Evolutionary conservation across 768 basidiomycete species (phyloP), one percentile per base, ranked within the genome.

Genomic region (Tylopilus rubrobrunneus): DNA sequence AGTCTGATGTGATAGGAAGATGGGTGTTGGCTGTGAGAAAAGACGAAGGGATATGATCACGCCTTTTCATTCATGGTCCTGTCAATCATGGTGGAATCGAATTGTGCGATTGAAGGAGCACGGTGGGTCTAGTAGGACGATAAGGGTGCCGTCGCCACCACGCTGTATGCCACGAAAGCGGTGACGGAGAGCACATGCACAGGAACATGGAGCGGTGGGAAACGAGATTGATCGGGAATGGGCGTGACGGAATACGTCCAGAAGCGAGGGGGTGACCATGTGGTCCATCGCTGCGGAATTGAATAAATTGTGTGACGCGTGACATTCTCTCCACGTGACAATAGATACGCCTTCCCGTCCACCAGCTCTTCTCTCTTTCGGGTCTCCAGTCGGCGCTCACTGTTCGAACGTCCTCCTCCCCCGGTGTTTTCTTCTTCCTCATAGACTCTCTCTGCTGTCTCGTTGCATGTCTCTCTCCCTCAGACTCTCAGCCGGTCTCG

Each of bases 401-500:
- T 36, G 55, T 56, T 63, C 62, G 62, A 63, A 40, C 58, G 64
- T 67, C 31, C 28, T 17, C 19, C 21, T 15, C 23, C 31, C 21
- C 33, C 27, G 15, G 37, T n/a, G 27, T 15, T 34, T 25, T 9
- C n/a, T n/a, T 19, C 23, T 5, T 28, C 41, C 17, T 33, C 2
- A 39, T 56, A 52, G 55, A 61, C 48, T 50, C 49, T 52, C 48
- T 50, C 49, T 52, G 48, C 56, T 42, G 21, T 29, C 19, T 12
- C 51, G 62, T 61, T 68, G 66, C 62, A 67, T 68, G 66, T 59
- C 60, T 47, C 45, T 64, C 58, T 51, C 47, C 37, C 56, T 68
- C 66, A 67, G 67, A 64, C 66, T 67, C 60, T 55, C 64, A 64
- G 66, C 66, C 60, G 66, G 81, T 78, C 82, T 78, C 73, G 80